phyloP scores from a whole-genome alignment of 169 alveolate species.

The Plasmodium vivax region DNA sequence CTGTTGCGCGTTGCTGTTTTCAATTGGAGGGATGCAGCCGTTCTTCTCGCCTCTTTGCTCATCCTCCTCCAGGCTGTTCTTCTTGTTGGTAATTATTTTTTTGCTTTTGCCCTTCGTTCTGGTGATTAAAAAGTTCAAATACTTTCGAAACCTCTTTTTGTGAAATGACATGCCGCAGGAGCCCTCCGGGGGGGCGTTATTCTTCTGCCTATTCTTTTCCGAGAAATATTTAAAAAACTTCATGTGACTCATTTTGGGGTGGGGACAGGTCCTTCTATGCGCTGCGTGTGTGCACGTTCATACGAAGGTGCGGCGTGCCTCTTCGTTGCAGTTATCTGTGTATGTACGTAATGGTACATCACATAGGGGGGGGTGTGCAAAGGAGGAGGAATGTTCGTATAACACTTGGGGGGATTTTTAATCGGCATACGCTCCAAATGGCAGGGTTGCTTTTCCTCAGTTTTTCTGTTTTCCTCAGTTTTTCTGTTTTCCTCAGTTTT shows the following conservation, averaged over 20 bases:
- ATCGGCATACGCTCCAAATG: background rate
- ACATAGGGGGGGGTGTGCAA: background rate
- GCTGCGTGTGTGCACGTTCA: background rate
- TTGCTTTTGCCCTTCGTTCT: background rate
- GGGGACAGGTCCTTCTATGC: background rate
- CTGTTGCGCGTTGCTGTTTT: background rate
- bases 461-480: too few relatives aligned
- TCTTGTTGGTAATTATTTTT: background rate
- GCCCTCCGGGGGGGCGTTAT: background rate
- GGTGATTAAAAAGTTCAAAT: constrained; percentile 37
- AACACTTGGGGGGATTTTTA: background rate
- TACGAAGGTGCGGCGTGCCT: background rate
- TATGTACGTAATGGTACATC: background rate
- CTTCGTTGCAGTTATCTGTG: background rate
- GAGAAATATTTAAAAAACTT: constrained; percentile 59
- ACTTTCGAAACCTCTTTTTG: constrained; percentile 29
- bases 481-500: too few relatives aligned
- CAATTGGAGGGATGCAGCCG: background rate
- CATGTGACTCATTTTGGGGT: constrained; percentile 22
- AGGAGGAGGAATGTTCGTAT: background rate
- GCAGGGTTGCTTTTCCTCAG: background rate
- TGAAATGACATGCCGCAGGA: constrained; percentile 8
- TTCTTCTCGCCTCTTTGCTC: background rate
- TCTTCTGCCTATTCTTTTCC: constrained; percentile 38
- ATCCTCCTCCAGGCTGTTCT: background rate